Base-by-base conservation (phyloP, 768 basidiomycete species). In the Pisolithus microcarpus region DNA sequence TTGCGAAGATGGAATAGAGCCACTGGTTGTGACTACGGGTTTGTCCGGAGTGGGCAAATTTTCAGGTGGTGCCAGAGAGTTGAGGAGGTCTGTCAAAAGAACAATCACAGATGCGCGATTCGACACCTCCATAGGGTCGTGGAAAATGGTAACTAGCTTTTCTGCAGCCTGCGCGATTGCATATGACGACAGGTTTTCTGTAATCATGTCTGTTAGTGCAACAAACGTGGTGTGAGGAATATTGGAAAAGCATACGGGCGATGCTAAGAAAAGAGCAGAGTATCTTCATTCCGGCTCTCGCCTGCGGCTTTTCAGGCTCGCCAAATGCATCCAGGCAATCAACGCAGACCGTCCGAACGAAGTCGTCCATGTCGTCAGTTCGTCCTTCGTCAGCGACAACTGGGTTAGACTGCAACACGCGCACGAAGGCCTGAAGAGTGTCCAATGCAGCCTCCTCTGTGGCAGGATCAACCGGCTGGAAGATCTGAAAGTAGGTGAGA, bases 271-370 rank as follows among this genome's bases (percentile, higher is more conserved):
- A 80, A 2, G 82, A 78, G 55, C 85, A 85, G 30, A 98, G 68
- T 30, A 92, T 79, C 63, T 89, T 91, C 43, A 86, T 85, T 1
- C 92, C 93, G 38, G 89, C 83, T 62, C 83, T 83, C 1, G 94
- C 92, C 64, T 92, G 88, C 63, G 80, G 85, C 71, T 97, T 98
- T 65, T 98, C 96, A 0, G 95, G 92, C 62, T 96, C 90, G 39
- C 82, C 78, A 39, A 98, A 68, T 50, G 87, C 80, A 21, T 77
- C 75, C 7, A 92, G 74, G 58, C 90, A 93, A 61, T 96, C 90
- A 50, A 82, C 78, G 54, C 86, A 87, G 0, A 87, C 84, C 39
- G 86, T 82, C 55, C 76, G 78, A 15, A 85, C 85, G 2, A 95
- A 70, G 5, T 81, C 83, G 43, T 76, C 70, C 15, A 78, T 67